A percentile compares a stretch with the other conserved stretches of the same genome.
phyloP scores from a whole-genome alignment of 148 eudicot genomes.

The Arbutus unedo region DNA sequence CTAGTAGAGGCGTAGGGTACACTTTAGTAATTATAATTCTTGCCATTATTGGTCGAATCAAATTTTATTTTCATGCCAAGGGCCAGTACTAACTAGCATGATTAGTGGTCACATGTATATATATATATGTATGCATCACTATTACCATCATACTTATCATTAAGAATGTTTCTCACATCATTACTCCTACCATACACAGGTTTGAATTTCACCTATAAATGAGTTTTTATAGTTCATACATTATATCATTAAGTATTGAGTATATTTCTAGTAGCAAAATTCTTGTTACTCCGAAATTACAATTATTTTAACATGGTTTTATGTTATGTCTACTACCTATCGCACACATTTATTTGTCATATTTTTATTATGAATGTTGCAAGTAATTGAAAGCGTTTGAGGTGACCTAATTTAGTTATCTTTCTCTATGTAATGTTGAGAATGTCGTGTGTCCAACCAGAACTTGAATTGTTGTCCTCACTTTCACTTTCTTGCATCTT shows the following conservation, averaged over 20 bases:
- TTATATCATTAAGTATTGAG: not conserved
- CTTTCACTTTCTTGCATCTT: too few relatives aligned
- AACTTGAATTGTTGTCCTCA: too few relatives aligned
- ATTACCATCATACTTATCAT: not conserved
- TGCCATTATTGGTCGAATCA: not conserved
- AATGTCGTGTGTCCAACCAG: too few relatives aligned
- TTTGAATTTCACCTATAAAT: not conserved
- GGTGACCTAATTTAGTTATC: too few relatives aligned
- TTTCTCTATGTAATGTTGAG: too few relatives aligned
- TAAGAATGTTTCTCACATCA: not conserved
- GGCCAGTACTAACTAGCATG: not conserved
- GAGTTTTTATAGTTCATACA: not conserved
- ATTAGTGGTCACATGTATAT: not conserved
- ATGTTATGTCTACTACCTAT: too few relatives aligned
- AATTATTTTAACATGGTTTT: too few relatives aligned
- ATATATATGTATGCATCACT: not conserved
- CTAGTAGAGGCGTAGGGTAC: constrained; percentile 6
- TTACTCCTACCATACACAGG: not conserved
- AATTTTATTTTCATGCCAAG: not conserved
- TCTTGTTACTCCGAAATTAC: not conserved
- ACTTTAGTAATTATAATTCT: not conserved
- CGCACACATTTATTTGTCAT: too few relatives aligned
- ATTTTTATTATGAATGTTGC: too few relatives aligned
- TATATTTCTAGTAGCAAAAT: not conserved
- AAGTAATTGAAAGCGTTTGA: too few relatives aligned